These are phyloP conservation scores for Triangularia setosa DNA, from an alignment of 2,329 filamentous ascomycete genomes.

Conservation along the genomic window DNA sequence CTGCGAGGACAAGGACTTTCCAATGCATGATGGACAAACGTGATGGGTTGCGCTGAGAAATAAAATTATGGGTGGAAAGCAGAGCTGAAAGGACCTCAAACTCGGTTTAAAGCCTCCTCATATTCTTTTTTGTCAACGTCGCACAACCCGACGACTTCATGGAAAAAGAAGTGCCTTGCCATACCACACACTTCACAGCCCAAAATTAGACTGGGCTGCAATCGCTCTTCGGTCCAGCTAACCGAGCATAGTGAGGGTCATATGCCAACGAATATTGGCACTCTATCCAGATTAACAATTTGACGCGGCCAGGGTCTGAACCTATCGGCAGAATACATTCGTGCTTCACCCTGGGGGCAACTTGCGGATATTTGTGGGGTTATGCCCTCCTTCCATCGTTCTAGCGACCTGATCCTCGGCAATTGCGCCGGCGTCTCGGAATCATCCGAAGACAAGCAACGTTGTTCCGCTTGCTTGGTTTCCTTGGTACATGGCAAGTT, in stretches of 20 bases:
- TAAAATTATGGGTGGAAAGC: no score
- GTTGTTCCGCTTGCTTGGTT: neutral
- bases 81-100: neutral
- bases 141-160: neutral
- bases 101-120: neutral
- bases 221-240: neutral
- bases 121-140: neutral
- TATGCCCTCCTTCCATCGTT: neutral
- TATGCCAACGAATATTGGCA: neutral
- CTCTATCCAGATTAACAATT: neutral
- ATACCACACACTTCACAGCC: neutral
- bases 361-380: neutral
- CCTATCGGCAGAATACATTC: neutral
- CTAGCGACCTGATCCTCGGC: neutral
- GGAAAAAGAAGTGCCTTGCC: neutral
- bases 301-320: neutral
- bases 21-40: neutral
- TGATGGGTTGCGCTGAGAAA: neutral
- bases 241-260: neutral
- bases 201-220: neutral
- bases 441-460: neutral
- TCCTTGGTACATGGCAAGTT: neutral
- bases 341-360: neutral
- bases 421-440: neutral
- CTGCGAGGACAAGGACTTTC: constrained; percentile 2